Base-by-base conservation (phyloP, 352 stramenopile genomes). In the Pythium scleroteichum region DNA sequence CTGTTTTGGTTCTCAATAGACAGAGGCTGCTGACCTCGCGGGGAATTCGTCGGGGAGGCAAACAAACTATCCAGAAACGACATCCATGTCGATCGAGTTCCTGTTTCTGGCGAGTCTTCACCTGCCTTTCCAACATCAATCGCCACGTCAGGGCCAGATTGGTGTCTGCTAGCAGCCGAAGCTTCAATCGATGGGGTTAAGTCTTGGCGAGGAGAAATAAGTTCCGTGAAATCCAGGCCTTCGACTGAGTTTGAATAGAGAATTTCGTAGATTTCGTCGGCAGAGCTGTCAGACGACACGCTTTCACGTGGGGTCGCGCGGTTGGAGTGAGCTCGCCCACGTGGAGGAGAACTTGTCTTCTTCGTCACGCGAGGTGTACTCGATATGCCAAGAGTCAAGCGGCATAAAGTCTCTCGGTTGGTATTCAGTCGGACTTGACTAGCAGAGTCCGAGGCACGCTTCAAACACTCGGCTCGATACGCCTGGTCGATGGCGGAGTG, bases 401-500 rank as follows among this genome's bases (percentile, higher is more conserved):
- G 19, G 19, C 23, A 26, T 35, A 24, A 79, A 57, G 12, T 62
- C 61, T 49, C 79, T 75, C 49, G 32, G n/a, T 56, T 14, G 39
- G 27, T 14, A 41, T 23, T 60, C 20, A 87, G 73, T 51, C 88
- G 83, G 9, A 57, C 59, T 51, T 87, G 71, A 41, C 87, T 79
- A 10, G 78, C 79, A 6, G 61, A 58, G 48, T 88, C 79, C 0
- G 83, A 88, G 2, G 73, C 69, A 56, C 69, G 64, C 45, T 79
- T 77, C 2, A 90, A 58, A 19, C 70, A 83, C 41, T 90, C 78
- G 2, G 85, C 85, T 41, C 88, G 88, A 39, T 87, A 88, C 14
- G 85, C 85, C 57, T 90, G 81, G 10, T 92, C 79, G 14, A 94
- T 77, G 5, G 71, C 63, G 40, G 67, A 57, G 4, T 60, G 23